Percentiles rank a stretch among this genome's conserved stretches.
These are phyloP conservation scores for Lotmaria passim DNA, from an alignment of 208 protist species.

Conservation along the genomic window DNA sequence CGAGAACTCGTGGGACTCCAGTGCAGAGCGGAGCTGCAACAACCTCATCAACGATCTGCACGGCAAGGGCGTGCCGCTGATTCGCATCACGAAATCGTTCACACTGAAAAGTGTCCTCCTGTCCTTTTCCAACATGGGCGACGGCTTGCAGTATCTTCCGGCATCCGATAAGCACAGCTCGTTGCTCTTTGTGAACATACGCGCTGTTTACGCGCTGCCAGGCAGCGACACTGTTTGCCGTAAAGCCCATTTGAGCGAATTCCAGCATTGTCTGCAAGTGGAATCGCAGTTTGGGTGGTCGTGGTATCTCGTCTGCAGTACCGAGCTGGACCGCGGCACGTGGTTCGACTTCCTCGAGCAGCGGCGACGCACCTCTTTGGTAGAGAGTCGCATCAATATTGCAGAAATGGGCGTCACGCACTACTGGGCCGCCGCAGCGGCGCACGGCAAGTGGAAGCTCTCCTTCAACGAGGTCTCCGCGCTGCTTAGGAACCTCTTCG, in stretches of 20 bases:
- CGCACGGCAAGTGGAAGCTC: constrained; percentile 25
- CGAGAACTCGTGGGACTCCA: constrained; percentile 16
- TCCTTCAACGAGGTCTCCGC: constrained; percentile 34
- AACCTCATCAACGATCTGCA: constrained; percentile 28
- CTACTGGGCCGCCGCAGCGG: constrained; percentile 26
- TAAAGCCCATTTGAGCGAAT: constrained; percentile 35
- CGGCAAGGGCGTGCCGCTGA: constrained; percentile 18
- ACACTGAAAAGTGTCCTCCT: constrained; percentile 22
- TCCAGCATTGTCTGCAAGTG: constrained; percentile 51
- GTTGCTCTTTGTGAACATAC: constrained; percentile 52
- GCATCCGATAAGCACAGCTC: constrained; percentile 26
- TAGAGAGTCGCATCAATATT: constrained; percentile 24
- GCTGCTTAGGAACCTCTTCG: constrained; percentile 33
- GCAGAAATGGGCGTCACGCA: constrained; percentile 17
- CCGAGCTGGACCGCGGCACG: constrained; percentile 33
- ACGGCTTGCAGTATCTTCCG: constrained; percentile 29
- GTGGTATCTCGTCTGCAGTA: constrained; percentile 48
- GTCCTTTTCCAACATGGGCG: constrained; percentile 15
- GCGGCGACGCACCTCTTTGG: constrained; percentile 27
- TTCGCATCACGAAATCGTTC: constrained; percentile 25
- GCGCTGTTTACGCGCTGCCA: constrained; percentile 29
- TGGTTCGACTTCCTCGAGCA: constrained; percentile 44
- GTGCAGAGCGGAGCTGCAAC: constrained; percentile 18
- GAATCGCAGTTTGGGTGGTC: constrained; percentile 37
- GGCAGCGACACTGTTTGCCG: constrained; percentile 30